Conservation (phyloP, 2,329 filamentous ascomycete genomes). For the Sordariomycetes sp. region DNA sequence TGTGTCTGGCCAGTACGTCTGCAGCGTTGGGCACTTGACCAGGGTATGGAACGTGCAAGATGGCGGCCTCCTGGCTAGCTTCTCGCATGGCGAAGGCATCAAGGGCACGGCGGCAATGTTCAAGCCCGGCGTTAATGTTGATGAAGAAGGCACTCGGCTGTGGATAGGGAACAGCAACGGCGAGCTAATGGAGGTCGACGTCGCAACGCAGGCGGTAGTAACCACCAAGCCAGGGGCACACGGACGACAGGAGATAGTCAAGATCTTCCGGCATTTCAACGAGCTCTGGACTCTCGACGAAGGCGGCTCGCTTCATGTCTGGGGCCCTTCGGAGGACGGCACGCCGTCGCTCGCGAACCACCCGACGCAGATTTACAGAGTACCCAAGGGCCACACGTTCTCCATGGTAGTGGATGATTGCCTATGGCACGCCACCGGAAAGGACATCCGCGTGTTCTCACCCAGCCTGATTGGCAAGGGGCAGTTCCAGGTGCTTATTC, state of each 20-base stretch:
- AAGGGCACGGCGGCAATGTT: constrained; percentile 77
- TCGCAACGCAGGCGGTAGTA: constrained; percentile 60
- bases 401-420: constrained; percentile 79
- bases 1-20: constrained; percentile 78
- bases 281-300: constrained; percentile 95
- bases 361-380: constrained; percentile 62
- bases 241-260: constrained; percentile 66
- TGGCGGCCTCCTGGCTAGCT: constrained; percentile 69
- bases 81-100: constrained; percentile 75
- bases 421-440: constrained; percentile 81
- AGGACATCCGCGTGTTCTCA: constrained; percentile 75
- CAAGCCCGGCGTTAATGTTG: constrained; percentile 67
- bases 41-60: constrained; percentile 79
- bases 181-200: constrained; percentile 82
- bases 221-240: constrained; percentile 63
- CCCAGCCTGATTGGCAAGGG: constrained; percentile 58
- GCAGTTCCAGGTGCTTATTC: constrained; percentile 65
- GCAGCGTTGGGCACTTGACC: constrained; percentile 77
- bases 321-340: constrained; percentile 65
- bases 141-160: constrained; percentile 69
- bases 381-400: constrained; percentile 75
- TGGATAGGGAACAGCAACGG: constrained; percentile 89
- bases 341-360: constrained; percentile 64
- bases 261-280: constrained; percentile 75
- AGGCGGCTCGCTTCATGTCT: constrained; percentile 74